Conservation (phyloP, 1,139 yeast genomes). For the Suhomyces yuchorum region DNA sequence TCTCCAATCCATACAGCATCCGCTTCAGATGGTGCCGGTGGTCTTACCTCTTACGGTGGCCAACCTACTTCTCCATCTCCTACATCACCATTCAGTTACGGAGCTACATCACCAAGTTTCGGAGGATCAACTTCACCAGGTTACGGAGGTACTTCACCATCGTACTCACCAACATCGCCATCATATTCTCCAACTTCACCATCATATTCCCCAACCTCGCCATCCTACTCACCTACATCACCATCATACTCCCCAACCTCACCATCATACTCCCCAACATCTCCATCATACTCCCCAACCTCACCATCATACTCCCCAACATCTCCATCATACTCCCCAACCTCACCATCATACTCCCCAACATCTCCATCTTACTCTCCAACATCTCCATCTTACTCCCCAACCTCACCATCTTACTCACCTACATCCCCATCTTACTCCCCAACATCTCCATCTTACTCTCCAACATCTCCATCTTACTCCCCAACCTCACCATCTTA, state of each 20-base stretch:
- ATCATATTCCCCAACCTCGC: conserved; percentile 71
- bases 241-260: conserved; percentile 77
- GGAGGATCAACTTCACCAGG: conserved; percentile 71
- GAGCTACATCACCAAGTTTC: conserved; percentile 47
- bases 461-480: conserved; percentile 64
- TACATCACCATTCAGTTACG: conserved; percentile 58
- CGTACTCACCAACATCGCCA: conserved; percentile 58
- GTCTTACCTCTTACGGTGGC: conserved; percentile 88
- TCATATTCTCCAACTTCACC: conserved; percentile 72
- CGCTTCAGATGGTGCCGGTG: conserved; percentile 79
- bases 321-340: conserved; percentile 69
- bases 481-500: conserved; percentile 51
- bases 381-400: conserved; percentile 56
- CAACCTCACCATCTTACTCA: conserved; percentile 65
- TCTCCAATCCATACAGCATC: conserved; percentile 94
- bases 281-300: conserved; percentile 72
- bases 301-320: conserved; percentile 73
- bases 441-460: conserved; percentile 65
- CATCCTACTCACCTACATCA: conserved; percentile 71
- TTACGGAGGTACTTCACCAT: conserved; percentile 52
- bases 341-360: conserved; percentile 76
- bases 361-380: conserved; percentile 64
- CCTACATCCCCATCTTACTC: conserved; percentile 67
- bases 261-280: conserved; percentile 72
- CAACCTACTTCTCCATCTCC: conserved; percentile 57